Conservation (phyloP, 2,329 filamentous ascomycete genomes). For the Venturia effusa region DNA sequence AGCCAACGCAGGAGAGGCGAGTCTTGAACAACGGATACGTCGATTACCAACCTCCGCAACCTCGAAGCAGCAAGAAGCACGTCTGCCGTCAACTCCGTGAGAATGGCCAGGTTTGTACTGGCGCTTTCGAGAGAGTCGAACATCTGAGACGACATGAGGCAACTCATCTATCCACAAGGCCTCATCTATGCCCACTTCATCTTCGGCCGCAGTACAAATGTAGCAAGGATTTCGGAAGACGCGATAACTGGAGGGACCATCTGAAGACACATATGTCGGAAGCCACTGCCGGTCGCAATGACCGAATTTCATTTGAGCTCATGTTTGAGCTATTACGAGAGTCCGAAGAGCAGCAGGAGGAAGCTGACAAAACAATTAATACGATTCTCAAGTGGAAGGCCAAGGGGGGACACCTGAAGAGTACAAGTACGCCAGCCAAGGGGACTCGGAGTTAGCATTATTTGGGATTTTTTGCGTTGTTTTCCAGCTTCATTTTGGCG, state of each 20-base stretch:
- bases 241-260: slow-evolving; percentile 21
- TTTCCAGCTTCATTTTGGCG: not conserved
- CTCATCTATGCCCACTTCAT: slow-evolving; percentile 17
- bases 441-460: not conserved
- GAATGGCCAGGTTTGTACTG: slow-evolving; percentile 5
- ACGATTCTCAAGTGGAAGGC: slow-evolving; percentile 17
- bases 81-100: slow-evolving; percentile 7
- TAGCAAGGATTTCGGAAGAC: slow-evolving; percentile 20
- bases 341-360: slow-evolving; percentile 12
- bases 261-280: slow-evolving; percentile 21
- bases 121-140: slow-evolving; percentile 20
- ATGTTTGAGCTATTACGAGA: slow-evolving; percentile 12
- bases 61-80: slow-evolving; percentile 13
- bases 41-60: not conserved
- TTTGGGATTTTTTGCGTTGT: not conserved
- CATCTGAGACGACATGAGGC: slow-evolving; percentile 22
- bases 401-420: not conserved
- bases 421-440: not conserved
- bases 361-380: slow-evolving; percentile 21
- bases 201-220: slow-evolving; percentile 14
- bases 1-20: not conserved
- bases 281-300: slow-evolving; percentile 19
- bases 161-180: slow-evolving; percentile 18
- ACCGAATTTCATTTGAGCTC: slow-evolving; percentile 19
- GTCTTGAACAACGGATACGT: not conserved